Conservation (phyloP, 495 filamentous ascomycete species). For the Hyaloscypha variabilis region DNA sequence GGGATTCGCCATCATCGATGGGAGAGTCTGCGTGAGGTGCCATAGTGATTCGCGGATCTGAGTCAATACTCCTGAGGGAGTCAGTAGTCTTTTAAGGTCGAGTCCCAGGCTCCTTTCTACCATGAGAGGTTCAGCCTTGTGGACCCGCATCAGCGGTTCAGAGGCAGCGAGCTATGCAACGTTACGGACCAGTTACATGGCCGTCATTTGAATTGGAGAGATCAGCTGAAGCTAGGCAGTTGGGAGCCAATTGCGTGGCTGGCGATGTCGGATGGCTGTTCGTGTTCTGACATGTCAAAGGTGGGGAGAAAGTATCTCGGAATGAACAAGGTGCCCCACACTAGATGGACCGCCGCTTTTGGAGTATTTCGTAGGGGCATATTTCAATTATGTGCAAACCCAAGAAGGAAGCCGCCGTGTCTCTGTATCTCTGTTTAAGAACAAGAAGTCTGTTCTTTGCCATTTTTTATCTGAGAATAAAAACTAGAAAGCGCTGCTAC, state of each 20-base stretch:
- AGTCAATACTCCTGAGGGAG: background rate
- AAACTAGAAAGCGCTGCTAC: too few species aligned
- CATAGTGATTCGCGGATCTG: constrained; percentile 8
- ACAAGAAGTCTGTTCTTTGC: too few species aligned
- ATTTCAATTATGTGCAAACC: background rate
- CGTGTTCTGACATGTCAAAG: background rate
- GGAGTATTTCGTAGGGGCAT: background rate
- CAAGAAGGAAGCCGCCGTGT: too few species aligned
- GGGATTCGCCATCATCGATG: constrained; percentile 16
- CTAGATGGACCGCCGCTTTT: background rate
- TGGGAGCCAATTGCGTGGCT: background rate
- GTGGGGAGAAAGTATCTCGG: background rate
- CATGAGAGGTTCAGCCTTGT: background rate
- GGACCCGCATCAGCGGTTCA: background rate
- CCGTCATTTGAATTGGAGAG: background rate
- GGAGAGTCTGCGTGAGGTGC: constrained; percentile 31
- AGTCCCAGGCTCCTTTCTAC: background rate
- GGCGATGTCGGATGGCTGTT: background rate
- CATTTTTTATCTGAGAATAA: too few species aligned
- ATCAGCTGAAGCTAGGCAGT: background rate
- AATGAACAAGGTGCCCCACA: background rate
- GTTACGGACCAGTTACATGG: background rate
- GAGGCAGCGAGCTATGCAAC: background rate
- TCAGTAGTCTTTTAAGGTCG: background rate
- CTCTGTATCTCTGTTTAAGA: too few species aligned